A percentile compares a stretch with the other conserved stretches of the same genome.
These are phyloP conservation scores for Eimeria sp. DNA, from an alignment of 169 alveolate genomes.

Conservation along the genomic window DNA sequence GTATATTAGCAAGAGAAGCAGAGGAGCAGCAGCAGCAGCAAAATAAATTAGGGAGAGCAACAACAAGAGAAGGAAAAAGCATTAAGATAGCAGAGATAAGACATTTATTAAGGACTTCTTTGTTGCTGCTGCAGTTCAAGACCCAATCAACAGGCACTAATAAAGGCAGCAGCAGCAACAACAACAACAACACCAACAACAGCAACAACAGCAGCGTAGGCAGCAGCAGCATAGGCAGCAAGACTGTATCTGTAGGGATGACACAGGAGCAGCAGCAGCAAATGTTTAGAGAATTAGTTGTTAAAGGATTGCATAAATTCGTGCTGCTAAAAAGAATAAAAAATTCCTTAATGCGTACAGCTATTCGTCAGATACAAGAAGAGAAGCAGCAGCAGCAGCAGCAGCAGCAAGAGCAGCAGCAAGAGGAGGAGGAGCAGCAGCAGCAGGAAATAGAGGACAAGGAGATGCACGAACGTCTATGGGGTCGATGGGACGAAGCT, in stretches of 20 bases:
- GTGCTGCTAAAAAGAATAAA: conserved; percentile 60
- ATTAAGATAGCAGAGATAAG: not conserved
- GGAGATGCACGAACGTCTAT: conserved; percentile 57
- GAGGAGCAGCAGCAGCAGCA: conserved; percentile 69
- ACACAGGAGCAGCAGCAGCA: conserved; percentile 55
- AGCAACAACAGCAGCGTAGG: not conserved
- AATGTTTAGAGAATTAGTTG: not conserved
- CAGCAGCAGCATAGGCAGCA: conserved; percentile 30
- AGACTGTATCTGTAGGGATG: not conserved
- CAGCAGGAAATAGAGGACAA: conserved; percentile 6
- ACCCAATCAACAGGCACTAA: not conserved
- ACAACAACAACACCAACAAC: too few species aligned
- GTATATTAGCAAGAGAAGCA: not conserved
- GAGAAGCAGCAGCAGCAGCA: conserved; percentile 75
- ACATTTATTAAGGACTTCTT: not conserved
- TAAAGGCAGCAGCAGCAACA: not conserved
- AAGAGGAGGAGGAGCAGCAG: not conserved
- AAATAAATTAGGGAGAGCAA: conserved; percentile 10
- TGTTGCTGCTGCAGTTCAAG: conserved; percentile 35
- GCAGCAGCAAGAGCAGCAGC: conserved; percentile 16
- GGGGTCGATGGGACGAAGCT: conserved; percentile 67
- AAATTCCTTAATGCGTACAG: conserved; percentile 42
- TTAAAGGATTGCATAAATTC: not conserved
- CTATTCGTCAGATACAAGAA: conserved; percentile 44
- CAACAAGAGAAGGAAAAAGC: conserved; percentile 52